A percentile compares a stretch with the other conserved stretches of the same genome.
Conservation (phyloP, 2,329 filamentous ascomycete genomes). For the Calcarisporium arbuscula region DNA sequence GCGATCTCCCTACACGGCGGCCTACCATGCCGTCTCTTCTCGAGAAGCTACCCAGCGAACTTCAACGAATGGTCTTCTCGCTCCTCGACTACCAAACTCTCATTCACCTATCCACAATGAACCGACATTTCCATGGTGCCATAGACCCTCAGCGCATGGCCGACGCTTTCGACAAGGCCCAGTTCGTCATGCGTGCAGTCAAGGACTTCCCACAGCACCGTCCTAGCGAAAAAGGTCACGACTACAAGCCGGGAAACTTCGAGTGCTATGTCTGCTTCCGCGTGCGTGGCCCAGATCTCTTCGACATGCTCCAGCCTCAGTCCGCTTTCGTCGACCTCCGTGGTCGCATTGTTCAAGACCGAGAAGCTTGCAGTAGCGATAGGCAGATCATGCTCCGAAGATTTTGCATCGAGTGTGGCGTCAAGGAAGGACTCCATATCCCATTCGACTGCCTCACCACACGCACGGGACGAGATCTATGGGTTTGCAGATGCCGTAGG, state of each 20-base stretch:
- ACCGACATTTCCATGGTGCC: slow-evolving; percentile 24
- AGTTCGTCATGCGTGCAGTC: slow-evolving; percentile 35
- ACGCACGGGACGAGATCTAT: slow-evolving; percentile 29
- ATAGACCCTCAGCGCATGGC: slow-evolving; percentile 29
- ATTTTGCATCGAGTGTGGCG: slow-evolving; percentile 37
- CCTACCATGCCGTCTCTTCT: slow-evolving; percentile 18
- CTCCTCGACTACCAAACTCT: slow-evolving; percentile 34
- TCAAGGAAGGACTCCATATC: slow-evolving; percentile 28
- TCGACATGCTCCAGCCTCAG: slow-evolving; percentile 29
- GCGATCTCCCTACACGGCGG: slow-evolving; percentile 1
- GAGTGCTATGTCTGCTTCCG: slow-evolving; percentile 37
- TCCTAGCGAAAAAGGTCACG: slow-evolving; percentile 27
- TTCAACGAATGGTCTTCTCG: slow-evolving; percentile 27
- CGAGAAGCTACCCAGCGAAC: slow-evolving; percentile 26
- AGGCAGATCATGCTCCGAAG: slow-evolving; percentile 27
- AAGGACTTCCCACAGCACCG: slow-evolving; percentile 35
- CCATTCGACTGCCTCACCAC: slow-evolving; percentile 31
- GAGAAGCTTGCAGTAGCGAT: slow-evolving; percentile 21
- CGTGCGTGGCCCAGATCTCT: slow-evolving; percentile 31
- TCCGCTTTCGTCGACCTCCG: slow-evolving; percentile 24
- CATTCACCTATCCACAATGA: slow-evolving; percentile 31
- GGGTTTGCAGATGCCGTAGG: slow-evolving; percentile 31
- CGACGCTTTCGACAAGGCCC: slow-evolving; percentile 27
- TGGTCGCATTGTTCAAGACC: slow-evolving; percentile 22
- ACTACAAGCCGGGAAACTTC: slow-evolving; percentile 33